Base-by-base conservation (phyloP, 106 monocot genomes). In the Dendrobium officinale region DNA sequence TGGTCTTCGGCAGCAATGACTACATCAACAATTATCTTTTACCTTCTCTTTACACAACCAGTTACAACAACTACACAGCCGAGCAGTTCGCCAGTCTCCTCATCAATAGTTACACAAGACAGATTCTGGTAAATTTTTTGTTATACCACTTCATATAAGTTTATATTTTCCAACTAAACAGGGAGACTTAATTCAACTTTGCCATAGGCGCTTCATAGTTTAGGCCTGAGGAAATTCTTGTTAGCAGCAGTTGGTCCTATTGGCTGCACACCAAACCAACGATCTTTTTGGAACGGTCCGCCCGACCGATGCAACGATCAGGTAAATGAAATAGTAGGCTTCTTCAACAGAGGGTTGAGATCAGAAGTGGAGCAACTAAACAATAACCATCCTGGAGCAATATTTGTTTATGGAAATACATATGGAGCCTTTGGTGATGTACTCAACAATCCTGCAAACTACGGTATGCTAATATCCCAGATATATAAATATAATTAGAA, bases 1-100 rank as follows among this genome's bases (percentile, higher is more conserved):
- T 91, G 73, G 80, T 87, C n/a, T 79, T 96, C 0, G 96, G 93
- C 26, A 90, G 90, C 85, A 96, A 96, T n/a, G 90, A 96, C 90
- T 93, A 96, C 91, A 80, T 93, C 80, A 93, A 93, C 85, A 93
- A 96, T 84, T 93, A 96, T 66, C 79, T 91, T 59, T 64, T 91
- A 4, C 91, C 93, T 15, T 79, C 82, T 31, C 79, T 91, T 6
- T 96, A 93, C 77, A 20, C 80, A 19, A 81, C 91, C 2, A 87
- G 90, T 74, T 81, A 79, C 76, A 80, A 79, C 76, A 80, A 33
- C 27, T 92, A 93, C 86, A 93, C 31, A 22, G 80, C 96, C 0
- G 64, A 90, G 72, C 75, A 90, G 58, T 93, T 58, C 61, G 90
- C 88, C 82, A 81, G 81, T 72, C 91, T 93, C 79, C 93, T 96